A percentile compares a stretch with the other conserved stretches of the same genome.
phyloP scores from a whole-genome alignment of 495 filamentous ascomycete genomes.

The Penicillium coprophilum region DNA sequence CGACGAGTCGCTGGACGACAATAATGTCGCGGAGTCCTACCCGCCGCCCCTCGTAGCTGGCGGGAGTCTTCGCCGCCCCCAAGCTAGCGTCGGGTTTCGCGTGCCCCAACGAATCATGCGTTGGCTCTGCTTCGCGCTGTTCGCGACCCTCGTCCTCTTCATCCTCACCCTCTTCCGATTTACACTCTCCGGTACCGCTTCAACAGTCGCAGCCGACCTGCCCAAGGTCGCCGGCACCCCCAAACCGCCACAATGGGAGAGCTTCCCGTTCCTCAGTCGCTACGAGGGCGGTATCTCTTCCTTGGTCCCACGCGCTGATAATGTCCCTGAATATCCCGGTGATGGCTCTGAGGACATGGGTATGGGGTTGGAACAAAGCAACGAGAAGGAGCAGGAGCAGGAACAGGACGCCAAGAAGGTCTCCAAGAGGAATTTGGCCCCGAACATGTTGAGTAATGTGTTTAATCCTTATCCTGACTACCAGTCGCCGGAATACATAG shows the following conservation, averaged over 20 bases:
- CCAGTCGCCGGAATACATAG: conserved; percentile 55
- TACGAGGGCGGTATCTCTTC: conserved; percentile 81
- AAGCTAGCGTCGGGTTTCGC: conserved; percentile 46
- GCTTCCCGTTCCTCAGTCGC: conserved; percentile 73
- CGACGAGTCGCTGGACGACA: conserved; percentile 25
- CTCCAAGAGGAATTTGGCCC: conserved; percentile 22
- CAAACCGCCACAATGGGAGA: conserved; percentile 74
- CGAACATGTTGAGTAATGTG: conserved; percentile 49
- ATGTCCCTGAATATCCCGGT: conserved; percentile 75
- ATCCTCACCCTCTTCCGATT: conserved; percentile 68
- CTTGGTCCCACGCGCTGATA: conserved; percentile 59
- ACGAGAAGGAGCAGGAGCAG: conserved; percentile 1
- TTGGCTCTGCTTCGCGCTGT: conserved; percentile 69
- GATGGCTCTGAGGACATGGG: conserved; percentile 33
- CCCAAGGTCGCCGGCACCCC: conserved; percentile 48
- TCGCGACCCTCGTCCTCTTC: conserved; percentile 67
- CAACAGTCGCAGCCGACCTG: conserved; percentile 56
- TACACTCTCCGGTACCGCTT: conserved; percentile 61
- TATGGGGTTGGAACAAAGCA: conserved; percentile 11
- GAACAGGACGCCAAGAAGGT: conserved; percentile 5
- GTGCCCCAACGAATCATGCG: conserved; percentile 62
- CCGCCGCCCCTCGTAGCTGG: conserved; percentile 52
- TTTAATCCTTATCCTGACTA: conserved; percentile 74
- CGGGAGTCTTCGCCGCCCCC: conserved; percentile 38
- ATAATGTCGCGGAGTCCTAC: conserved; percentile 33